Evolutionary conservation across 1,139 yeast species (phyloP).

Genomic region (Pichia sorboxylosa): DNA sequence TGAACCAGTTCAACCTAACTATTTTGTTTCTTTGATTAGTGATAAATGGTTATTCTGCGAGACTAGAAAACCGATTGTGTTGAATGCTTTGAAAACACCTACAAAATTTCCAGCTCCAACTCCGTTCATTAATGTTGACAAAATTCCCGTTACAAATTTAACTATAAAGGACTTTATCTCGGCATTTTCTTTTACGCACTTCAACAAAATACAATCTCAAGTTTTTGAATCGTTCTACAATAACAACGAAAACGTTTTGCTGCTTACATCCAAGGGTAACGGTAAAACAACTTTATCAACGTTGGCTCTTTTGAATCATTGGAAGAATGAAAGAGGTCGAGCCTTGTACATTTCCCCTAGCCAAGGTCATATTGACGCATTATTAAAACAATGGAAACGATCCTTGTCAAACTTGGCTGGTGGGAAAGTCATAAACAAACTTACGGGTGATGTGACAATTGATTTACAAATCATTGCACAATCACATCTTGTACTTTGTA

Average conservation of each 20-base stretch:
- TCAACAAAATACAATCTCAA: conserved; percentile 69
- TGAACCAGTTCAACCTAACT: conserved; percentile 63
- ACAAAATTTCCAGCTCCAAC: conserved; percentile 58
- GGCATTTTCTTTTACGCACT: conserved; percentile 35
- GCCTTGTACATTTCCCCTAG: conserved; percentile 58
- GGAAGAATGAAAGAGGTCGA: conserved; percentile 54
- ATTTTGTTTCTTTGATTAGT: conserved; percentile 60
- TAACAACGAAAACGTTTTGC: conserved; percentile 41
- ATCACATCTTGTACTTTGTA: conserved; percentile 60
- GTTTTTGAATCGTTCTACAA: conserved; percentile 49
- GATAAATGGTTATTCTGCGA: conserved; percentile 82
- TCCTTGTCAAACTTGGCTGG: conserved; percentile 34
- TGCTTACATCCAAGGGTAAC: conserved; percentile 65
- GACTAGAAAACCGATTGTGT: conserved; percentile 46
- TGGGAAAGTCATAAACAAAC: conserved; percentile 39
- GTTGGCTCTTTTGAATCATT: conserved; percentile 57
- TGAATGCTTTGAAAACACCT: conserved; percentile 50
- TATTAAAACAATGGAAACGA: conserved; percentile 39
- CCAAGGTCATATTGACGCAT: conserved; percentile 40
- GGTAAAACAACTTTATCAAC: conserved; percentile 71
- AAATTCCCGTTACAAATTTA: conserved; percentile 37
- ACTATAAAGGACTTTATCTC: conserved; percentile 35
- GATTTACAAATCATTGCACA: conserved; percentile 46
- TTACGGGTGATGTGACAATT: conserved; percentile 49
- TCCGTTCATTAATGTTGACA: conserved; percentile 38